These are phyloP conservation scores for Scytalidium lignicola DNA, from an alignment of 2,329 filamentous ascomycete species.

Conservation along the genomic window DNA sequence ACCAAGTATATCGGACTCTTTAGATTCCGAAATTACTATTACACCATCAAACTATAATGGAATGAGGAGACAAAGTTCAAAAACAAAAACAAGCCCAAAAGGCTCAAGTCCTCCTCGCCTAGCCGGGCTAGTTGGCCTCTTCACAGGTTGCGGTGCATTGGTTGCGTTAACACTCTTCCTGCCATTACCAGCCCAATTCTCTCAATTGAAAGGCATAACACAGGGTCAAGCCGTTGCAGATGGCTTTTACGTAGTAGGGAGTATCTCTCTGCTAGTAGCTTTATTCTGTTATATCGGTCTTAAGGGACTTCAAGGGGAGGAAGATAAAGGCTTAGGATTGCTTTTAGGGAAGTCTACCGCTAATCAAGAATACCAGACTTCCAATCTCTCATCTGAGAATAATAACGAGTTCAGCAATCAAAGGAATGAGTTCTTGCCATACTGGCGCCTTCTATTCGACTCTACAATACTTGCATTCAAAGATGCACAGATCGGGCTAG, in stretches of 20 bases:
- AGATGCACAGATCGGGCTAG: conserved; percentile 75
- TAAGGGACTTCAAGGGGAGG: conserved; percentile 63
- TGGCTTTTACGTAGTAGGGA: conserved; percentile 83
- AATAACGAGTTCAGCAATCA: conserved; percentile 2
- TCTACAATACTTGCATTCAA: conserved; percentile 66
- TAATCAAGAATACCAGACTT: conserved; percentile 12
- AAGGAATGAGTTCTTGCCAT: conserved; percentile 40
- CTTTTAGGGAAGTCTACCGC: conserved; percentile 38
- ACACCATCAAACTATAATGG: conserved; percentile 53
- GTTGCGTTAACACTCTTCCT: conserved; percentile 79
- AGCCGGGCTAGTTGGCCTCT: conserved; percentile 85
- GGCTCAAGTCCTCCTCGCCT: conserved; percentile 54
- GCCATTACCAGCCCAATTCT: conserved; percentile 78
- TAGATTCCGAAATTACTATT: conserved; percentile 71
- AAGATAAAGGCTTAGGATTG: conserved; percentile 66
- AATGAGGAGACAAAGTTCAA: conserved; percentile 9
- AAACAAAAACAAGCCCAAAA: conserved; percentile 5
- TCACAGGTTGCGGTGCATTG: conserved; percentile 87
- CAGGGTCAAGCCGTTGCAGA: conserved; percentile 70
- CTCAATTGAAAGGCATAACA: conserved; percentile 63
- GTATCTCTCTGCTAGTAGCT: conserved; percentile 66
- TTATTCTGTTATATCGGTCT: conserved; percentile 76
- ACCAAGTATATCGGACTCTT: conserved; percentile 59
- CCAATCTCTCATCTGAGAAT: conserved; percentile 1
- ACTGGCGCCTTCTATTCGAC: conserved; percentile 54